These are phyloP conservation scores for Cyanidiococcus yangmingshanensis DNA, from an alignment of 23 red algal species.

Conservation along the genomic window DNA sequence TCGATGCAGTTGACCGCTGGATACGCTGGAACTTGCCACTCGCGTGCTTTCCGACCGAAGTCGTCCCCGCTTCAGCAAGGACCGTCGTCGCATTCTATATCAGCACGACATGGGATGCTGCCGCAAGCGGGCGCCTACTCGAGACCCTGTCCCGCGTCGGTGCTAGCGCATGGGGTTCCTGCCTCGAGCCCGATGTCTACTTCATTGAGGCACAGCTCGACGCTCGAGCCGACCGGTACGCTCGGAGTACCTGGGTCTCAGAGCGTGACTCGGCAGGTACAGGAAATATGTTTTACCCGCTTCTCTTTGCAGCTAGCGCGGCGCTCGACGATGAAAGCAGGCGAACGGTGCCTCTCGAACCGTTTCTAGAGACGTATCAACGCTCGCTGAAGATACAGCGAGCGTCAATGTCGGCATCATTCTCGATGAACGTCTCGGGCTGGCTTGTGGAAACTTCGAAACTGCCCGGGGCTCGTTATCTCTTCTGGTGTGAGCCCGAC, in stretches of 20 bases:
- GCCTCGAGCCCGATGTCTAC: not conserved
- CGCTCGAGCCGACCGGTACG: slow-evolving; percentile 1
- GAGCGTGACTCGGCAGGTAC: slow-evolving; percentile 30
- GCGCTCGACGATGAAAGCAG: not conserved
- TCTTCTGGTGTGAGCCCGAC: slow-evolving; percentile 33
- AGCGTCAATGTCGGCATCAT: not conserved
- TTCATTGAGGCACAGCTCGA: slow-evolving; percentile 13
- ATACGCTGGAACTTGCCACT: not conserved
- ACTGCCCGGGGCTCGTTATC: not conserved
- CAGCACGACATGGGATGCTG: not conserved
- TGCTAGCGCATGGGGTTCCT: not conserved
- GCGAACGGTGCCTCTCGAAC: not conserved
- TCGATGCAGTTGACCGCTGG: slow-evolving; percentile 8
- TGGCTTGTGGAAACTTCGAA: not conserved
- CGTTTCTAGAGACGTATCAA: not conserved
- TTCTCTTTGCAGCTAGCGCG: not conserved
- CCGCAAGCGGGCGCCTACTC: not conserved
- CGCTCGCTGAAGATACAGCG: not conserved
- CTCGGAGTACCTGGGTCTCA: slow-evolving; percentile 8
- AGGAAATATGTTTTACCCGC: slow-evolving; percentile 27
- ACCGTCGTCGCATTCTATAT: not conserved
- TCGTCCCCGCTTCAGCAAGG: not conserved
- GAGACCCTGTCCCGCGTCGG: not conserved
- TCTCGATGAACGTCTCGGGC: not conserved
- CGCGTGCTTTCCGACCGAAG: not conserved